These are phyloP conservation scores for Orychophragmus violaceus DNA, from an alignment of 345 rosid species.

Conservation along the genomic window DNA sequence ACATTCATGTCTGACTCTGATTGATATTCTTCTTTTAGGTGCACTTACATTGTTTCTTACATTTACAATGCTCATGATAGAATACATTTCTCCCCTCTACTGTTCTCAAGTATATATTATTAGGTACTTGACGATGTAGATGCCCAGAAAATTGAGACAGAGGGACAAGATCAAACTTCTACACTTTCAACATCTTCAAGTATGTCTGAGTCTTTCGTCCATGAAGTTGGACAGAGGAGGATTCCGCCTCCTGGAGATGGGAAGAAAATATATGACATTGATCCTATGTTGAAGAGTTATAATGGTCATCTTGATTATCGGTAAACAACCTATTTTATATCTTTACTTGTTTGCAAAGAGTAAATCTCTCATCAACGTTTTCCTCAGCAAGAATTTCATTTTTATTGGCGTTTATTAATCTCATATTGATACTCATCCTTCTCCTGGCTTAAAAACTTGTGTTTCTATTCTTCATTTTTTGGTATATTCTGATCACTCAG, in stretches of 20 bases:
- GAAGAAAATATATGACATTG: constrained; percentile 76
- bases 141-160: constrained; percentile 1
- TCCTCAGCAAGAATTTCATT: background rate
- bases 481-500: constrained; percentile 1
- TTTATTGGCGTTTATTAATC: background rate
- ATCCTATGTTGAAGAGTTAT: constrained; percentile 53
- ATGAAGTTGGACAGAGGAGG: constrained; percentile 28
- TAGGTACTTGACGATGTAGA: constrained; percentile 12
- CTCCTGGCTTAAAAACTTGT: background rate
- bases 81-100: background rate
- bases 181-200: constrained; percentile 29
- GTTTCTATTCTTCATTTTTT: background rate
- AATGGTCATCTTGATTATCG: constrained; percentile 80
- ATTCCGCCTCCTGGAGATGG: constrained; percentile 77
- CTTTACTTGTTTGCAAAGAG: background rate
- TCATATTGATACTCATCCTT: background rate
- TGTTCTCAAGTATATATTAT: background rate
- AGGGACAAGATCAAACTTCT: constrained; percentile 35
- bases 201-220: constrained; percentile 24
- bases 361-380: background rate
- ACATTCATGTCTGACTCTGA: background rate
- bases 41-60: background rate
- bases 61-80: background rate
- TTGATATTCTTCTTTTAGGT: background rate
- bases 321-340: constrained; percentile 26